phyloP scores from a whole-genome alignment of 805 yeast genomes.

The Candida sphagnicola region DNA sequence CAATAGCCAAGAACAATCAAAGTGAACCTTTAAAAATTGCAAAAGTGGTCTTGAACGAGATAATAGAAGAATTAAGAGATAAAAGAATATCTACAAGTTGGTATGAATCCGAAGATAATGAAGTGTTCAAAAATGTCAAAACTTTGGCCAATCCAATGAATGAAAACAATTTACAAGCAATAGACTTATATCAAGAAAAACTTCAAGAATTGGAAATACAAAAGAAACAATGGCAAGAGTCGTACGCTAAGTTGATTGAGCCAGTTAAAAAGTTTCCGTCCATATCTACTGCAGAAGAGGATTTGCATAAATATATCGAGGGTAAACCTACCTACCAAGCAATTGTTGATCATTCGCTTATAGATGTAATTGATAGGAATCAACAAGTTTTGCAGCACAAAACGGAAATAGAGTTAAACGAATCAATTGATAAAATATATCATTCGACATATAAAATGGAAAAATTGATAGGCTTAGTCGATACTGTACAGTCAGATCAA shows the following conservation, averaged over 20 bases:
- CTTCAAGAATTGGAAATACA: conserved; percentile 43
- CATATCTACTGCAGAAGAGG: conserved; percentile 8
- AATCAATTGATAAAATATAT: conserved; percentile 36
- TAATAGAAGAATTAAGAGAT: conserved; percentile 53
- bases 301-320: conserved; percentile 16
- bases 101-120: conserved; percentile 44
- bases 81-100: conserved; percentile 65
- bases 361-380: conserved; percentile 9
- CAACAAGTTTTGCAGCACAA: conserved; percentile 10
- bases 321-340: conserved; percentile 11
- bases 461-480: conserved; percentile 21
- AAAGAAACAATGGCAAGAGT: conserved; percentile 43
- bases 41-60: conserved; percentile 59
- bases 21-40: conserved; percentile 43
- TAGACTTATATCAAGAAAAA: conserved; percentile 43
- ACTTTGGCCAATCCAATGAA: conserved; percentile 61
- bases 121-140: conserved; percentile 22
- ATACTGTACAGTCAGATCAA: conserved; percentile 12
- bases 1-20: conserved; percentile 13
- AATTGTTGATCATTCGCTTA: conserved; percentile 12
- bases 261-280: conserved; percentile 13
- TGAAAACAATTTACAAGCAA: conserved; percentile 43
- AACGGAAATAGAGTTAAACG: conserved; percentile 17
- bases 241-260: conserved; percentile 16
- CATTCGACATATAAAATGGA: conserved; percentile 25